Evolutionary conservation across 805 yeast species (phyloP).

Genomic region (Yamadazyma sp.): DNA sequence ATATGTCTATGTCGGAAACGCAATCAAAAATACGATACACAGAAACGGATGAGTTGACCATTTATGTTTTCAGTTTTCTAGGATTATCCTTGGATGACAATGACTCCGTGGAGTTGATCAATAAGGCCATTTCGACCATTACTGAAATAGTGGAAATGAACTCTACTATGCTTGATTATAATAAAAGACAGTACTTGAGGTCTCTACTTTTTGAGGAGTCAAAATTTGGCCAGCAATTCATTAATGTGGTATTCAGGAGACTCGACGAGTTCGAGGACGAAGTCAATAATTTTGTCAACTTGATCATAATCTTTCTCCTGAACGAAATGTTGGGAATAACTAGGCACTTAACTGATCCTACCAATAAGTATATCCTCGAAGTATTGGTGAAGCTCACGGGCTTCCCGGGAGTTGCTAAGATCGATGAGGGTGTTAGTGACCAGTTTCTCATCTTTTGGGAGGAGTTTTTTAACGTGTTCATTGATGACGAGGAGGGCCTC

Average conservation of each 20-base stretch:
- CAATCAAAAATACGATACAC: conserved; percentile 33
- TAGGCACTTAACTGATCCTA: conserved; percentile 33
- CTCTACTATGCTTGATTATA: conserved; percentile 38
- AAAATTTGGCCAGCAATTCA: conserved; percentile 45
- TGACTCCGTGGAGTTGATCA: conserved; percentile 18
- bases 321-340: conserved; percentile 46
- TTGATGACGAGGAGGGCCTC: conserved; percentile 44
- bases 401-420: conserved; percentile 55
- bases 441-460: conserved; percentile 67
- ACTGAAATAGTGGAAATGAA: conserved; percentile 49
- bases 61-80: conserved; percentile 19
- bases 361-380: conserved; percentile 42
- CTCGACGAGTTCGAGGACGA: conserved; percentile 31
- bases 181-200: conserved; percentile 22
- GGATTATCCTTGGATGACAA: conserved; percentile 12
- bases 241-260: conserved; percentile 33
- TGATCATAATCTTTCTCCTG: conserved; percentile 48
- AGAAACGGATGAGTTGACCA: conserved; percentile 25
- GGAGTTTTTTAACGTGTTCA: conserved; percentile 57
- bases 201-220: conserved; percentile 39
- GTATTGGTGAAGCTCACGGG: conserved; percentile 54
- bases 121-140: conserved; percentile 31
- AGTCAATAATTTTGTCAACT: conserved; percentile 42
- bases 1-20: conserved; percentile 36
- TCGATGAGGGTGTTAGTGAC: conserved; percentile 55